phyloP scores from a whole-genome alignment of 768 basidiomycete genomes.

The Pleurotus djamor region DNA sequence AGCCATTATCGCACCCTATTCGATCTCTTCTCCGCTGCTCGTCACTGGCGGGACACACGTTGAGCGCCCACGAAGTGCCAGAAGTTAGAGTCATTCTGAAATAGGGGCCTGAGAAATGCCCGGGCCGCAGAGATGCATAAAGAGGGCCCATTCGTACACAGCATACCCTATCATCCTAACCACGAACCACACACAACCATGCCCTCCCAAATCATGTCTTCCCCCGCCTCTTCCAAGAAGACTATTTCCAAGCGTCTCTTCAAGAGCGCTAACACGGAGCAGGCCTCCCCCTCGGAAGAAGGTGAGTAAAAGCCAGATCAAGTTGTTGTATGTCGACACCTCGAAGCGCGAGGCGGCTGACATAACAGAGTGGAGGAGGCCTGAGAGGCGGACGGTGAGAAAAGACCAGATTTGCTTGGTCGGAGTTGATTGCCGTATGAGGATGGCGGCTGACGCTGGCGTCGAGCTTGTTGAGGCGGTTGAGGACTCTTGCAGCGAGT shows the following conservation, averaged over 20 bases:
- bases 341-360: not conserved
- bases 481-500: not conserved
- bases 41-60: no score
- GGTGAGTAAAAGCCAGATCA: constrained; percentile 4
- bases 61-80: no score
- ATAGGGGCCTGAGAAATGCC: no score
- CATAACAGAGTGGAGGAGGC: not conserved
- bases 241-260: not conserved
- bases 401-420: constrained; percentile 2
- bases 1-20: no score
- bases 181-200: not conserved
- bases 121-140: no score
- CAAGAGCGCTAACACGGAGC: constrained; percentile 1
- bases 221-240: constrained; percentile 1
- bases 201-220: not conserved
- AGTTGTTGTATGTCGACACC: not conserved
- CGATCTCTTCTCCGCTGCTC: no score
- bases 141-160: not conserved
- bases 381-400: constrained; percentile 1
- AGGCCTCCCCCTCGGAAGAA: constrained; percentile 1
- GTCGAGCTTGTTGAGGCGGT: not conserved
- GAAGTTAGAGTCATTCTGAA: no score
- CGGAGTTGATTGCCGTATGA: not conserved
- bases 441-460: constrained; percentile 5
- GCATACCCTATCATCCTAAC: no score